A percentile compares a stretch with the other conserved stretches of the same genome.
These are phyloP conservation scores for Lodderomyces jiufengensis DNA, from an alignment of 1,139 yeast species.

Conservation along the genomic window DNA sequence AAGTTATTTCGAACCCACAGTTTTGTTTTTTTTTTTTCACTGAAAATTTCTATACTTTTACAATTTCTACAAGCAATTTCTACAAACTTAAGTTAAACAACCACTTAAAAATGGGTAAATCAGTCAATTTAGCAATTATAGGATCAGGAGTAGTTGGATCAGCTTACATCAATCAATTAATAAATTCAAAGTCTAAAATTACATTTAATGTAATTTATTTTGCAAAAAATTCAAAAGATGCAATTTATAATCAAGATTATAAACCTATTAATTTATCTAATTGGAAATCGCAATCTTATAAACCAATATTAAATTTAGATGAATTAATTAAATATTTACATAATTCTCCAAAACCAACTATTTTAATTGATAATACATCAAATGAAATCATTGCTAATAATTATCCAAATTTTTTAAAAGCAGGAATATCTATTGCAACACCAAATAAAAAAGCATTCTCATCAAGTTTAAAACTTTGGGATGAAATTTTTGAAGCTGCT, in stretches of 20 bases:
- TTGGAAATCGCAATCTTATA: constrained; percentile 54
- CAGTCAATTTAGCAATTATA: constrained; percentile 76
- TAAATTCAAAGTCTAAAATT: constrained; percentile 59
- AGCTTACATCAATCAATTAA: constrained; percentile 64
- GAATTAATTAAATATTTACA: constrained; percentile 62
- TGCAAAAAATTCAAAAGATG: constrained; percentile 66
- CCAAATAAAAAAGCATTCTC: constrained; percentile 98
- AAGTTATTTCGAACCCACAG: too few species aligned
- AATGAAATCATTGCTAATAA: constrained; percentile 69
- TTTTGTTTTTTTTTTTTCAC: too few species aligned
- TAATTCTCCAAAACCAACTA: constrained; percentile 68
- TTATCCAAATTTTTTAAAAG: constrained; percentile 69
- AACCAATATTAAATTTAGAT: constrained; percentile 51
- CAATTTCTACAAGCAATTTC: too few species aligned
- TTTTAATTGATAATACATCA: constrained; percentile 92
- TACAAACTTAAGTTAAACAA: too few species aligned
- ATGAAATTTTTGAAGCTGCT: constrained; percentile 58
- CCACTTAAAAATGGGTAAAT: constrained; percentile 54
- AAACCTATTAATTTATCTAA: constrained; percentile 59
- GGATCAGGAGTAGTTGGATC: constrained; percentile 97
- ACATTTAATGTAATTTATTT: constrained; percentile 75
- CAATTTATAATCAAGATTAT: constrained; percentile 66
- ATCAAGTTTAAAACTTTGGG: constrained; percentile 72
- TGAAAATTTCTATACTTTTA: too few species aligned
- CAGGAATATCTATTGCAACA: constrained; percentile 90